phyloP scores from a whole-genome alignment of 306 rosid species.

The Lathyrus sativus region DNA sequence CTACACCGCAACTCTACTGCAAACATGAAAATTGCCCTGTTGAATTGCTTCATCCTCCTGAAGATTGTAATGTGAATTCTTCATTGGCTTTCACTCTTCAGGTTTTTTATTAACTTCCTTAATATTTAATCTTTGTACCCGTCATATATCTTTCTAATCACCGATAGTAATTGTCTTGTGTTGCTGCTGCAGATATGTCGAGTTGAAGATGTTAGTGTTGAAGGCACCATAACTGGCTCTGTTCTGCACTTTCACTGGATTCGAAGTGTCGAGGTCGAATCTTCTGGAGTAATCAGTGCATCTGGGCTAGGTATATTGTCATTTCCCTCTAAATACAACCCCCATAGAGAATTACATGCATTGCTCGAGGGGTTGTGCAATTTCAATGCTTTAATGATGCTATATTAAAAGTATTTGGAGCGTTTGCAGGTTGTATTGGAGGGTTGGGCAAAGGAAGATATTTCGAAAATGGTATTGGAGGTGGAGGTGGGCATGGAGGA shows the following conservation, averaged over 20 bases:
- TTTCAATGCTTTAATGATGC: conserved; percentile 23
- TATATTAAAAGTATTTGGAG: conserved; percentile 41
- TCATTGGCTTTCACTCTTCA: conserved; percentile 93
- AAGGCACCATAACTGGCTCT: conserved; percentile 84
- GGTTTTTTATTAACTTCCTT: conserved; percentile 60
- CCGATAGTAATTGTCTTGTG: conserved; percentile 39
- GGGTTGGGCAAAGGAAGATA: conserved; percentile 81
- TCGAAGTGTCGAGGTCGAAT: conserved; percentile 58
- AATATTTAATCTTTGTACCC: conserved; percentile 44
- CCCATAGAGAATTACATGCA: conserved; percentile 23
- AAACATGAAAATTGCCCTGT: conserved; percentile 71
- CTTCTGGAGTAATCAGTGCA: conserved; percentile 70
- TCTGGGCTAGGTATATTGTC: conserved; percentile 82
- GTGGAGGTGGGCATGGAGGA: conserved; percentile 98
- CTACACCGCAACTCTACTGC: conserved; percentile 73
- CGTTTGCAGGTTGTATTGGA: conserved; percentile 73
- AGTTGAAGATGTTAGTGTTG: conserved; percentile 74
- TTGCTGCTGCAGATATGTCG: conserved; percentile 80
- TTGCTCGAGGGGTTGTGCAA: conserved; percentile 19
- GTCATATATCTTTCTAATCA: conserved; percentile 33
- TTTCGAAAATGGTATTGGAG: conserved; percentile 71
- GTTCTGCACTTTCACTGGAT: conserved; percentile 92
- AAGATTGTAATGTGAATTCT: conserved; percentile 95
- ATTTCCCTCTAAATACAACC: conserved; percentile 34
- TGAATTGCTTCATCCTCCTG: conserved; percentile 94